A percentile compares a stretch with the other conserved stretches of the same genome.
phyloP scores from a whole-genome alignment of 208 protist genomes.

The Crithidia sp. region DNA sequence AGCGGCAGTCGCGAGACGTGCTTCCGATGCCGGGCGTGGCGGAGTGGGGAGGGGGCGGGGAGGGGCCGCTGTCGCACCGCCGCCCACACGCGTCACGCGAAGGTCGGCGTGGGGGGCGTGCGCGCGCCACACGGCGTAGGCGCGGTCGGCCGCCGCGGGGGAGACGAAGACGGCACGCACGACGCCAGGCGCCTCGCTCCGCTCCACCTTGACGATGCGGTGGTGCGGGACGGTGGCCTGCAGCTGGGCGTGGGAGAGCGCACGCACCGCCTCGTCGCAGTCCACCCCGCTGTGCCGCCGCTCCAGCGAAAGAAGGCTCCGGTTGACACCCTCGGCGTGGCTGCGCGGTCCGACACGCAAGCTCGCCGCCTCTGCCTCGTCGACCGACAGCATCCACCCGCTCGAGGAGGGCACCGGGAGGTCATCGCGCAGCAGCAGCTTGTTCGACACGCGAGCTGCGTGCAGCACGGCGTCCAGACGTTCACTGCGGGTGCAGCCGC shows the following conservation, averaged over 20 bases:
- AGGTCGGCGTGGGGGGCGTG: conserved; percentile 7
- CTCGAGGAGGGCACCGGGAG: conserved; percentile 15
- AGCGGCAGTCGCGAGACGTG: background rate
- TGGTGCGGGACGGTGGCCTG: conserved; percentile 19
- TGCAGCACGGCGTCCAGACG: conserved; percentile 19
- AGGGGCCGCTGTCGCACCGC: too few species aligned
- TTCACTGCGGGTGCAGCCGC: conserved; percentile 19
- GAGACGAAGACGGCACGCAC: conserved; percentile 13
- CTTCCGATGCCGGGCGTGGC: background rate
- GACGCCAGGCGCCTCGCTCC: background rate
- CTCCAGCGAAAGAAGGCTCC: conserved; percentile 8
- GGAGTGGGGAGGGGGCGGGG: background rate
- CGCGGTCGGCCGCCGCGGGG: conserved; percentile 6
- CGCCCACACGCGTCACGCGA: conserved; percentile 6
- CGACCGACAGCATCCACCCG: conserved; percentile 21
- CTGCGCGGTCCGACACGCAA: conserved; percentile 34
- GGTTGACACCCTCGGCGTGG: conserved; percentile 12
- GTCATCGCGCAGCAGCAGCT: conserved; percentile 28
- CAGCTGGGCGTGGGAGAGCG: background rate
- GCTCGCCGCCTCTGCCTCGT: conserved; percentile 22
- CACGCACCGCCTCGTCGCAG: background rate
- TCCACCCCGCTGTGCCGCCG: background rate
- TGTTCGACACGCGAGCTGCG: conserved; percentile 20
- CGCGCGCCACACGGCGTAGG: conserved; percentile 11
- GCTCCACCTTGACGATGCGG: conserved; percentile 1